A percentile compares a stretch with the other conserved stretches of the same genome.
Conservation (phyloP, 805 yeast species). For the Brettanomyces nanus region DNA sequence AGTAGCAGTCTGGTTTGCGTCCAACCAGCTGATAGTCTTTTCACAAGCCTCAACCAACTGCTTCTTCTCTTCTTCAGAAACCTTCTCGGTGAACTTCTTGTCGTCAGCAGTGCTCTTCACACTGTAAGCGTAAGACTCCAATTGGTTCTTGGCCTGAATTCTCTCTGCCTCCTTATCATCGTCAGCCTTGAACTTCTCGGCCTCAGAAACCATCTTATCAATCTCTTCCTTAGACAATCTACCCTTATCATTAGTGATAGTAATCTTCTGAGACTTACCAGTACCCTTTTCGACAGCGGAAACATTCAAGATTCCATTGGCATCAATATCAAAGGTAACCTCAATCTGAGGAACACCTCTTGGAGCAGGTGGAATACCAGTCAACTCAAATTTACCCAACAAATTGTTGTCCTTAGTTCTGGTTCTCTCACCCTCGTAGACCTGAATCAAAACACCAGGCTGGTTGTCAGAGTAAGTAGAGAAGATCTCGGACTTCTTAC, state of each 20-base stretch:
- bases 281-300: slow-evolving; percentile 51
- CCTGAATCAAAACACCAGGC: slow-evolving; percentile 97
- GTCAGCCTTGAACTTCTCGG: slow-evolving; percentile 55
- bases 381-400: slow-evolving; percentile 65
- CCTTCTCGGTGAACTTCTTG: slow-evolving; percentile 73
- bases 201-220: slow-evolving; percentile 58
- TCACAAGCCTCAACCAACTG: slow-evolving; percentile 71
- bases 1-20: slow-evolving; percentile 84
- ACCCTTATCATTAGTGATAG: slow-evolving; percentile 38
- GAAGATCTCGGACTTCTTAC: slow-evolving; percentile 95
- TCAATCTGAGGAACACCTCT: slow-evolving; percentile 76
- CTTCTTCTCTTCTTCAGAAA: slow-evolving; percentile 39
- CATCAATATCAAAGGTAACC: slow-evolving; percentile 73
- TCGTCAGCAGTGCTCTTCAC: slow-evolving; percentile 77
- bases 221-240: slow-evolving; percentile 57
- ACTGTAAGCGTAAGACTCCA: slow-evolving; percentile 92
- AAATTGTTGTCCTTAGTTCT: slow-evolving; percentile 69
- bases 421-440: slow-evolving; percentile 79
- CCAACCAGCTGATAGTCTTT: slow-evolving; percentile 87
- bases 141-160: slow-evolving; percentile 88
- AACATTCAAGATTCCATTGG: slow-evolving; percentile 63
- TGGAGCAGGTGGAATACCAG: slow-evolving; percentile 68
- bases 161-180: slow-evolving; percentile 71
- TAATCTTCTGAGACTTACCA: slow-evolving; percentile 43
- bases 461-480: slow-evolving; percentile 97